phyloP scores from a whole-genome alignment of 306 rosid species.

The Rosa persica region DNA sequence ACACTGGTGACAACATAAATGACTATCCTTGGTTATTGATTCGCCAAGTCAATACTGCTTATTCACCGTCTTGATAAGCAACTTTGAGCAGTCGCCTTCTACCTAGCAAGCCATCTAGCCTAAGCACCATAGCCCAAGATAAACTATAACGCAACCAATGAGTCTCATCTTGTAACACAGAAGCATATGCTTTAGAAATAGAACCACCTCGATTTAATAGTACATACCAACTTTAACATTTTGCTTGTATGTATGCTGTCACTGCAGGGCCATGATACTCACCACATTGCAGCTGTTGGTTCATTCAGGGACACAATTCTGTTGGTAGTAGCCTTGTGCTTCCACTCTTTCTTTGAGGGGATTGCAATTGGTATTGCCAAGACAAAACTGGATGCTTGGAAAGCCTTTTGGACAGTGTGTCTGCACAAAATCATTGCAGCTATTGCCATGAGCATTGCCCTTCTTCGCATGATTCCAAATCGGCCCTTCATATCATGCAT shows the following conservation, averaged over 20 bases:
- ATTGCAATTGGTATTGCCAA: slow-evolving; percentile 72
- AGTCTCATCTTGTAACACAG: neutral
- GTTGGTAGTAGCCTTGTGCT: slow-evolving; percentile 67
- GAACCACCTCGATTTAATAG: neutral
- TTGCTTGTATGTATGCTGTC: slow-evolving; percentile 3
- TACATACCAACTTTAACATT: neutral
- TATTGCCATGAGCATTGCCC: slow-evolving; percentile 86
- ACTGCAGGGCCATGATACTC: slow-evolving; percentile 37
- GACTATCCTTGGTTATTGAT: neutral
- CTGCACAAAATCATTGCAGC: slow-evolving; percentile 88
- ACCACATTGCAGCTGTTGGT: slow-evolving; percentile 33
- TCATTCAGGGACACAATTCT: slow-evolving; percentile 67
- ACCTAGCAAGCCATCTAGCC: neutral
- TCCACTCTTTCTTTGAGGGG: slow-evolving; percentile 80
- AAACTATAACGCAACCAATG: neutral
- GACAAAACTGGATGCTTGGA: slow-evolving; percentile 74
- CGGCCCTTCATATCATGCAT: slow-evolving; percentile 54
- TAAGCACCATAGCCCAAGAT: neutral
- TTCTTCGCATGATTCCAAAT: slow-evolving; percentile 69
- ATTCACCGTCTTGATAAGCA: neutral
- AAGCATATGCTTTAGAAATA: neutral
- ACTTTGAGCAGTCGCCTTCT: neutral
- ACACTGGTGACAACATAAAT: neutral
- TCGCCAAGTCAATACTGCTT: neutral
- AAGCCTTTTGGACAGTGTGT: slow-evolving; percentile 76